Evolutionary conservation across 225 moss, liverwort and hornwort species (phyloP).

Genomic region (Straminergon stramineum): DNA sequence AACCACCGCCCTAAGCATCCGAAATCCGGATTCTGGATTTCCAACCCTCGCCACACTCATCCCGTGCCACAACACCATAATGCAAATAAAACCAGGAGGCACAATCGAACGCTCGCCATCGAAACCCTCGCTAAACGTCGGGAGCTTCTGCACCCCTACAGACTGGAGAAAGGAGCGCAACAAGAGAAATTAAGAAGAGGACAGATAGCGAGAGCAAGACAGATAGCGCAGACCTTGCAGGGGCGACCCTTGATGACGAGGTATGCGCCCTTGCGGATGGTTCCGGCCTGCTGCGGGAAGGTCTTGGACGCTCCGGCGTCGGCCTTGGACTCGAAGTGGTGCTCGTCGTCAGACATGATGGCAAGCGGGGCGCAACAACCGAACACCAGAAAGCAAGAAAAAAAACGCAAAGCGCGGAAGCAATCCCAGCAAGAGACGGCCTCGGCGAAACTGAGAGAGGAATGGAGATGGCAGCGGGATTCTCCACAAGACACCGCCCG

Average conservation of each 20-base stretch:
- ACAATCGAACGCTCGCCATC: background rate
- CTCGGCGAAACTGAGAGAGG: background rate
- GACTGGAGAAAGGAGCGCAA: background rate
- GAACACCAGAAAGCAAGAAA: background rate
- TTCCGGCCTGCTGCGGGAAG: constrained; percentile 63
- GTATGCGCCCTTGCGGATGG: constrained; percentile 55
- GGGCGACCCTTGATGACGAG: constrained; percentile 55
- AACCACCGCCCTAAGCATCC: background rate
- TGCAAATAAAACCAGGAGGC: background rate
- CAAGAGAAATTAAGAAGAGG: background rate
- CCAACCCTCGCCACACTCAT: background rate
- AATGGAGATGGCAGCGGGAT: background rate
- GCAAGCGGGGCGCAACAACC: background rate
- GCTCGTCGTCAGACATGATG: constrained; percentile 70
- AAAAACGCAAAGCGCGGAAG: background rate
- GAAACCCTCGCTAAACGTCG: background rate
- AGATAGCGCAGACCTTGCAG: constrained; percentile 25
- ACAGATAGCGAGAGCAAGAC: too few relatives aligned
- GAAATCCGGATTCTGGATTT: background rate
- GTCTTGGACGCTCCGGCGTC: constrained; percentile 75
- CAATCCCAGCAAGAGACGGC: background rate
- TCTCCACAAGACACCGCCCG: constrained; percentile 14
- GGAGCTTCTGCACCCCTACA: background rate
- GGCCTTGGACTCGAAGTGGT: constrained; percentile 64
- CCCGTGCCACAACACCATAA: background rate